Base-by-base conservation (phyloP, 345 rosid species). In the Pistacia integerrima region DNA sequence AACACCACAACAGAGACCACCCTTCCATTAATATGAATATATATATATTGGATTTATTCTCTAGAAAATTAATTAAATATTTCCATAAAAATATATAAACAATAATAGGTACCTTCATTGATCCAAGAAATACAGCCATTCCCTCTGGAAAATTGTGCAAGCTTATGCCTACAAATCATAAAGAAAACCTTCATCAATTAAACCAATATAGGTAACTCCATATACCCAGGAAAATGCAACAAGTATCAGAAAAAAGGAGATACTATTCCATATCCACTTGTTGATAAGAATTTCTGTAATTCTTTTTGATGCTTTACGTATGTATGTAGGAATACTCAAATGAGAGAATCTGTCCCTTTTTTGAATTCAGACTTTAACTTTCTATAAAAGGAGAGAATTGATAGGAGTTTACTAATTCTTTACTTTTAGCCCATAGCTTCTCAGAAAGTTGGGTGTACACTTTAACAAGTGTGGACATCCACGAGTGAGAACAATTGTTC, bases 101-200 rank as follows among this genome's bases (percentile, higher is more conserved):
- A 60, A 54, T 59, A 57, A 25, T 28, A 56, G n/a, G 69, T 85
- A 93, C 99, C 99, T 93, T 96, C 36, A 93, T 82, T 76, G 99
- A 93, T 81, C 99, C 98, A 70, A 96, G 98, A 82, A 96, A 96
- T 68, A 96, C 98, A 0, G 99, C 98, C 98, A 96, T 96, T 62
- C 98, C 98, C 85, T 96, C 99, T 3, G 98, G 99, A 79, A 96
- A 90, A 84, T 96, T 96, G 83, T 96, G 99, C 94, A 93, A 91
- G 89, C 99, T 96, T 88, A 96, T 96, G 72, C 98, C 99, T 96
- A 72, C 18, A 85, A 75, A 52, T 79, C 61, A 70, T 20, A 59
- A 67, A 10, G 44, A 73, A 64, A 57, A 55, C 4, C 35, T 74
- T 25, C 28, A 73, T 78, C 61, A 49, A 75, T 54, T 65, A 46